Base-by-base conservation (phyloP, 23 red algal species). In the Gracilaria domingensis region DNA sequence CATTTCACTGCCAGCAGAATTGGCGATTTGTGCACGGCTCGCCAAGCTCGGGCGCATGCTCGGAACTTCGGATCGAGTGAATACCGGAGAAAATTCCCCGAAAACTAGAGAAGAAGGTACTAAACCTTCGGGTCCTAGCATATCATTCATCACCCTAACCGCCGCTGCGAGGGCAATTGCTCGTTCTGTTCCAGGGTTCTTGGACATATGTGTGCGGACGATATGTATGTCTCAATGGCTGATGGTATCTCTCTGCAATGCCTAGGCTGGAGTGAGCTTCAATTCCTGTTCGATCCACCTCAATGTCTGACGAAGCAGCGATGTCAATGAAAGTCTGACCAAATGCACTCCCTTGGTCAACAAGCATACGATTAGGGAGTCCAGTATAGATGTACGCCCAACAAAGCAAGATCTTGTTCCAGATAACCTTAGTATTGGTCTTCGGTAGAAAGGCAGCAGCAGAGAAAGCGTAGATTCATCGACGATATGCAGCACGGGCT, bases 91-190 rank as follows among this genome's bases (percentile, higher is more conserved):
- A 33, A 66, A 79, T 35, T 90, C 86, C 32, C 86, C 86, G 39
- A 77, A 90, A 90, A 90, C 73, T 12, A 90, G 57, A n/a, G 86
- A 44, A 44, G 86, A 61, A 62, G 73, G 75, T 32, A 81, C 71
- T 24, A 80, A 56, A 8, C 86, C 86, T 81, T 81, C 86, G 39
- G 86, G 86, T 16, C 86, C 86, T 28, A 90, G 72, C 34, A 56
- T 90, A 51, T 90, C 86, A 40, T 90, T 90, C 72, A 90, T 90
- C 18, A 72, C 86, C 62, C 80, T 90, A 33, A 90, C 86, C 35
- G 86, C 17, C 24, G 40, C 39, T 12, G 53, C 86, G 35, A 90
- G 86, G 5, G 47, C 59, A 9, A 90, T 12, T 80, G 57, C 71
- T 47, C 23, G 24, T 20, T 90, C 73, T 8, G 73, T 61, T n/a